Base-by-base conservation (phyloP, 2,329 filamentous ascomycete genomes). In the Diaporthe vaccinii region DNA sequence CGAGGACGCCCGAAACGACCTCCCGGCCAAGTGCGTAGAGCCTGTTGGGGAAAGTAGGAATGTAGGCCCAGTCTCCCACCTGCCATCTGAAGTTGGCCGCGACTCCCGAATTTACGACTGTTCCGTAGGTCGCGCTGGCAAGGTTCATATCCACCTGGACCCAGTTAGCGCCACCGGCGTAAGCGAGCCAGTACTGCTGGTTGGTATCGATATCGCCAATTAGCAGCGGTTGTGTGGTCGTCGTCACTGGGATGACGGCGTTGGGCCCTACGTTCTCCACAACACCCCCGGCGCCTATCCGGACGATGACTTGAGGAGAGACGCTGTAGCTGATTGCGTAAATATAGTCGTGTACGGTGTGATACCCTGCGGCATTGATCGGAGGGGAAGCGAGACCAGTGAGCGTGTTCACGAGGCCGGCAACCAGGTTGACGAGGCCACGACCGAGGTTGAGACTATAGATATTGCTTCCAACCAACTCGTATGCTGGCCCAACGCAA, bases 1-100 rank as follows among this genome's bases (percentile, higher is more conserved):
- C 1, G 28, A 20, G 1, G 31, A 20, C 9, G 28, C 2, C 2
- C 22, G 46, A 7, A 3, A 59, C 31, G 31, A 53, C 14, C 31
- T 72, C 41, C 31, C 61, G 69, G 44, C 57, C 69, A 5, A 72
- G 69, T 15, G 69, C 41, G 6, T 8, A 72, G 22, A 72, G 69
- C 57, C 14, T 53, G 22, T 39, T 39, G 12, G 31, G 39, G 9
- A 41, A 53, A 1, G 17, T 22, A 31, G 69, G 69, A 9, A 72
- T 12, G 22, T 39, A 72, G 22, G 69, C 69, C 69, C 69, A 72
- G 69, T 72, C 69, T 25, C 55, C 57, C 17, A 72, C 31, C 14
- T 9, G 3, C 17, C 20, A 61, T 2, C 4, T 51, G 10, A 34
- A n/a, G 41, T 36, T 36, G 31, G 1, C 8, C 25, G 57, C 31